These are phyloP conservation scores for Starmerella vaccinii DNA, from an alignment of 805 yeast species.

Conservation along the genomic window DNA sequence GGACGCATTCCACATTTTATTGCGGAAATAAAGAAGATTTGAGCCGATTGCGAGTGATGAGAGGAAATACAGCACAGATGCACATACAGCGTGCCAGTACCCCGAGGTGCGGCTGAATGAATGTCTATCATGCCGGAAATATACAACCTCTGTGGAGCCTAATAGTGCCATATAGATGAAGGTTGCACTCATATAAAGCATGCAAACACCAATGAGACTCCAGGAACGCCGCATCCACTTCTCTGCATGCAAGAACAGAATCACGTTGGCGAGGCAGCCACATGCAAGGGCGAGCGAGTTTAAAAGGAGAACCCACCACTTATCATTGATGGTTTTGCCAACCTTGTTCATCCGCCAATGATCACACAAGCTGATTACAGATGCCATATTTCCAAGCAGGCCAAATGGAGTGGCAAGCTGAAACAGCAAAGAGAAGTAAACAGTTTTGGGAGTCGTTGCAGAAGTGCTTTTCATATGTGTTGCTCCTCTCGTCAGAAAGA, in stretches of 20 bases:
- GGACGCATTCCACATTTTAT: slow-evolving; percentile 45
- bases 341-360: slow-evolving; percentile 16
- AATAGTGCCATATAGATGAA: slow-evolving; percentile 43
- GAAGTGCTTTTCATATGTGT: neutral
- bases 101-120: slow-evolving; percentile 43
- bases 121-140: slow-evolving; percentile 24
- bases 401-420: slow-evolving; percentile 22
- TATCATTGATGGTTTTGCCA: slow-evolving; percentile 9
- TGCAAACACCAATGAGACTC: slow-evolving; percentile 23
- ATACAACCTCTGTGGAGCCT: slow-evolving; percentile 32
- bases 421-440: slow-evolving; percentile 10
- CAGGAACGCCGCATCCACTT: slow-evolving; percentile 54
- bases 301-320: slow-evolving; percentile 39
- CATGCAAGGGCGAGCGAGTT: slow-evolving; percentile 54
- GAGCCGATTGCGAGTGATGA: slow-evolving; percentile 45
- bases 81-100: slow-evolving; percentile 67
- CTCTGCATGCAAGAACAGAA: slow-evolving; percentile 60
- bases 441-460: neutral
- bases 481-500: neutral
- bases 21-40: slow-evolving; percentile 53
- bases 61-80: slow-evolving; percentile 49
- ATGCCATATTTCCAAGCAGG: slow-evolving; percentile 21
- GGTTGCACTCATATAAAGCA: slow-evolving; percentile 56
- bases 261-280: slow-evolving; percentile 58
- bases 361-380: slow-evolving; percentile 19